Base-by-base conservation (phyloP, 176 grass and related monocot species). In the Tillandsia leiboldiana region DNA sequence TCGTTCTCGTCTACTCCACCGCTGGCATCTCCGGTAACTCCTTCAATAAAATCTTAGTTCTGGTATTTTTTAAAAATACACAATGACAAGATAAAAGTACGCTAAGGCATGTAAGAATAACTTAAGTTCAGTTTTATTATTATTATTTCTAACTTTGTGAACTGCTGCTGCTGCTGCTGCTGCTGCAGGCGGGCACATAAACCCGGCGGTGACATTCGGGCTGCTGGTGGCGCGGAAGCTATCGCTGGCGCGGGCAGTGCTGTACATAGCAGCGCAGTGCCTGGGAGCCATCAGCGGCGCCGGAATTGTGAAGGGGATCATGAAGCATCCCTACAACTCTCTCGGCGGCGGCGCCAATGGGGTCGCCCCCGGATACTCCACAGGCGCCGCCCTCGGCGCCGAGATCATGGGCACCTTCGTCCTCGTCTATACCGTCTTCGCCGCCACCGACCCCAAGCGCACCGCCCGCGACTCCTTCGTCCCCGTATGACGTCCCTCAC, bases 351-450 rank as follows among this genome's bases (percentile, higher is more conserved):
- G 92, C n/a, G 86, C 85, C 1, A 96, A 91, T 85, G 1, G 8
- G 10, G 83, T 91, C 9, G 0, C 14, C 11, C 13, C 27, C 0
- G 88, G 88, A 1, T 84, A 56, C 83, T 73, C 85, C 24, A 53
- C 23, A 18, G 75, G 26, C 5, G 64, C 49, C 3, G 85, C 72
- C 1, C 83, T 96, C 49, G 83, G 49, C 48, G 88, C 88, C 2
- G 92, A 96, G 85, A 72, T 85, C 72, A 20, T 88, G 11, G 92
- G 92, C 75, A 91, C 92, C 10, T 96, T 96, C 78, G 51, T 96
- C 72, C 89, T 92, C 29, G 93, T 87, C 1, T 90, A 92, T 72
- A 84, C 78, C 53, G 88, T 92, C 68, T 85, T 92, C 70, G 85
- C 93, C 50, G 86, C 84, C 56, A 91, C 82, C 29, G 87, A 91